Percentiles rank a stretch among this genome's conserved stretches.
Conservation (phyloP, 2,329 filamentous ascomycete species). For the Aureobasidium sp. region DNA sequence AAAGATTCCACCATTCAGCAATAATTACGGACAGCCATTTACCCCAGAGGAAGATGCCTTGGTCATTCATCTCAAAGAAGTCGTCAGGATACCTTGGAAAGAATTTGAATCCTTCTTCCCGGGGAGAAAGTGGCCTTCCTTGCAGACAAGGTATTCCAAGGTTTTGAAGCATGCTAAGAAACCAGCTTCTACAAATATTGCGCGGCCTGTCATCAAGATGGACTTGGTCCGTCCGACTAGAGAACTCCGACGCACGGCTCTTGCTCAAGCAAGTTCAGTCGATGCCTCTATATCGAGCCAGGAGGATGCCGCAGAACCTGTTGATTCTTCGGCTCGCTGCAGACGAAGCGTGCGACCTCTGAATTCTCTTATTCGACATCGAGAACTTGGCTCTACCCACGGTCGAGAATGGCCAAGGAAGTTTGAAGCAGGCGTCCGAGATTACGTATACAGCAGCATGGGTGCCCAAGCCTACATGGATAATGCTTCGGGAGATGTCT, state of each 20-base stretch:
- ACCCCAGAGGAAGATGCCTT: conserved; percentile 4
- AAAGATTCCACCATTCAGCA: background rate
- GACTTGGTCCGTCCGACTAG: background rate
- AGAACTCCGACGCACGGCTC: background rate
- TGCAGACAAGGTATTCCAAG: conserved; percentile 4
- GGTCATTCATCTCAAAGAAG: background rate
- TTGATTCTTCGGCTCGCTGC: background rate
- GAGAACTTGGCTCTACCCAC: background rate
- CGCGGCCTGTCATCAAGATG: background rate
- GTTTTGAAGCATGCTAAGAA: background rate
- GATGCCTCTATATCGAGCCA: background rate
- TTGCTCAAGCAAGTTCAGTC: background rate
- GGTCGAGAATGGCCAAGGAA: conserved; percentile 4
- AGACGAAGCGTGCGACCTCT: background rate
- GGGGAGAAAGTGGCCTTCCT: background rate
- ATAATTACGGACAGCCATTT: background rate
- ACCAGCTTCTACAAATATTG: too few relatives aligned
- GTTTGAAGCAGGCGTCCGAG: background rate
- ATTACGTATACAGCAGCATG: conserved; percentile 29
- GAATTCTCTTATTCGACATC: background rate
- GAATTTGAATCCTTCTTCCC: background rate
- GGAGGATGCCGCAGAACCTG: background rate
- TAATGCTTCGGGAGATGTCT: conserved; percentile 53
- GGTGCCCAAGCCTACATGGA: conserved; percentile 44
- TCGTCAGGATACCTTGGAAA: background rate